phyloP scores from a whole-genome alignment of 2,329 filamentous ascomycete species.

The Cordyceps farinosa region DNA sequence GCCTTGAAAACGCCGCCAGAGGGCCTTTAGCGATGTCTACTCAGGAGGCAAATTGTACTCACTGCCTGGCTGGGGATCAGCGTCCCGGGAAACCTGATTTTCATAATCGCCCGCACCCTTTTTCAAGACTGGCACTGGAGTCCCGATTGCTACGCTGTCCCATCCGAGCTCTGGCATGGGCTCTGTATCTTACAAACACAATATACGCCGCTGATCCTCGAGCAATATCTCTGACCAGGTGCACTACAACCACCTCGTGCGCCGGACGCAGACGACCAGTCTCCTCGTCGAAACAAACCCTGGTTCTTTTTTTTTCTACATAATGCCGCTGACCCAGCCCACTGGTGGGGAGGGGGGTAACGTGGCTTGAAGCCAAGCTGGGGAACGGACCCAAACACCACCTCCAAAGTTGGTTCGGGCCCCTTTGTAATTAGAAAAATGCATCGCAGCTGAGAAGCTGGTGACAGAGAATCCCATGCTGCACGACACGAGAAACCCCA shows the following conservation, averaged over 20 bases:
- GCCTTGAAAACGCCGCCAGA: neutral
- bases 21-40: too few species aligned
- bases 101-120: neutral
- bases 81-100: neutral
- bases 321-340: neutral
- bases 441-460: neutral
- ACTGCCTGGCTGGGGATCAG: neutral
- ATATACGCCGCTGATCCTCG: neutral
- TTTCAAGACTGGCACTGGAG: too few species aligned
- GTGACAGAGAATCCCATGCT: neutral
- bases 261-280: neutral
- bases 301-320: neutral
- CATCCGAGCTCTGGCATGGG: neutral
- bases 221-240: neutral
- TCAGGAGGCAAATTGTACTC: too few species aligned
- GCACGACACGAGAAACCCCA: neutral
- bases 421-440: neutral
- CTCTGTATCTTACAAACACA: neutral
- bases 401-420: neutral
- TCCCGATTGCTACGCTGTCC: neutral
- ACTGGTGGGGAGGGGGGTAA: neutral
- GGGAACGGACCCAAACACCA: slow-evolving; percentile 8
- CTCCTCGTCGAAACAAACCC: neutral
- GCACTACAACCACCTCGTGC: neutral
- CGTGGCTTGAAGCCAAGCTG: slow-evolving; percentile 7